Percentiles rank a stretch among this genome's conserved stretches.
These are phyloP conservation scores for Fusarium camptoceras DNA, from an alignment of 2,329 filamentous ascomycete species.

Conservation along the genomic window DNA sequence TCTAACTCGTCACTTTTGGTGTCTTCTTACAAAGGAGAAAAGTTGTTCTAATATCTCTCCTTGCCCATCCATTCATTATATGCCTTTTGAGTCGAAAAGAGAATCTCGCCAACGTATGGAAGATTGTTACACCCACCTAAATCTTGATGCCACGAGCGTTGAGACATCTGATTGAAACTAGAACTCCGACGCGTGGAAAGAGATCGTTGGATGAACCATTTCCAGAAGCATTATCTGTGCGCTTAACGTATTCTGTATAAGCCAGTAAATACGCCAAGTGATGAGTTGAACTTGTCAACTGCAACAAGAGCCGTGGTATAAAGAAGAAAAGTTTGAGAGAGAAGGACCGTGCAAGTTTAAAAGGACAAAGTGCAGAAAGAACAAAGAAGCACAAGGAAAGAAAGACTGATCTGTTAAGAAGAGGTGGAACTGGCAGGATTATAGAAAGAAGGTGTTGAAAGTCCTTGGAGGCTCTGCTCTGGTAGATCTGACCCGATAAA, in stretches of 20 bases:
- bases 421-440: background rate
- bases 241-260: background rate
- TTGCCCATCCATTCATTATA: background rate
- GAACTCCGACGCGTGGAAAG: background rate
- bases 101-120: background rate
- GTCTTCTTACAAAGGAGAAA: background rate
- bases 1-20: background rate
- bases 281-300: background rate
- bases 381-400: background rate
- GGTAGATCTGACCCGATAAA: background rate
- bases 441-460: background rate
- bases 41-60: background rate
- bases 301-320: background rate
- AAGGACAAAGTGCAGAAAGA: background rate
- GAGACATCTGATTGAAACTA: background rate
- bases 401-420: background rate
- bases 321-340: background rate
- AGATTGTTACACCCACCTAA: background rate
- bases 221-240: background rate
- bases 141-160: too few relatives aligned
- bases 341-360: too few relatives aligned
- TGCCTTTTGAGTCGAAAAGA: background rate
- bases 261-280: slow-evolving; percentile 9
- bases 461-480: background rate
- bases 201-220: background rate